Evolutionary conservation across 2,329 filamentous ascomycete genomes (phyloP), one percentile per base, ranked within the genome.

Genomic region (Apiospora saccharicola): DNA sequence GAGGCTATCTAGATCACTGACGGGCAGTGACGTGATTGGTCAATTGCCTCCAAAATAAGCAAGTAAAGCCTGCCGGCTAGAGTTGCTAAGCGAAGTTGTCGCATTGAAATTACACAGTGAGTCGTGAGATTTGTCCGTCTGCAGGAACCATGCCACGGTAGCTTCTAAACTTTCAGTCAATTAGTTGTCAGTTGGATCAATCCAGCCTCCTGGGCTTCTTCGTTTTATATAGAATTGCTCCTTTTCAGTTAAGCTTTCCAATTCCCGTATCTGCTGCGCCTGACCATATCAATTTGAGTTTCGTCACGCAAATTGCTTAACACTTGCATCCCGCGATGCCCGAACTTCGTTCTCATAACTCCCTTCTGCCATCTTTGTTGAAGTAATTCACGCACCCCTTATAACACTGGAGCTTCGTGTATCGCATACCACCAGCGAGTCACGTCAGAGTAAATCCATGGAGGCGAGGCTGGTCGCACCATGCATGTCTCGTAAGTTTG

Each of bases 401-500:
- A 12, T 61, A 61, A 22, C 6, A 4, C 30, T 12, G 14, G 7
- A 5, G 8, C 16, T n/a, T 61, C 26, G 12, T 61, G 30, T 7
- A 22, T 3, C 53, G 37, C 22, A 16, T 4, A 37, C 7, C 26
- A 10, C 22, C 19, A 41, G 16, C 19, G 53, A 61, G 30, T 61
- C 57, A 41, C 10, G 57, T 7, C 34, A 37, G n/a, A n/a, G 19
- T 34, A 34, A 10, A 34, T n/a, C 6, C 12, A 5, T n/a, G 19
- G 4, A 64, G 19, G 53, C 30, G 57, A 64, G 57, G 34, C 57
- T 64, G 57, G 34, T 41, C 57, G n/a, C 30, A 64, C 30, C 57
- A 41, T 51, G n/a, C 49, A 51, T 64, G 53, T 61, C 53, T 61
- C 30, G 53, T 10, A 37, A 61, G 53, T 16, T 16, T 34, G 14